These are phyloP conservation scores for Plasmodium relictum DNA, from an alignment of 169 alveolate genomes.

Conservation along the genomic window DNA sequence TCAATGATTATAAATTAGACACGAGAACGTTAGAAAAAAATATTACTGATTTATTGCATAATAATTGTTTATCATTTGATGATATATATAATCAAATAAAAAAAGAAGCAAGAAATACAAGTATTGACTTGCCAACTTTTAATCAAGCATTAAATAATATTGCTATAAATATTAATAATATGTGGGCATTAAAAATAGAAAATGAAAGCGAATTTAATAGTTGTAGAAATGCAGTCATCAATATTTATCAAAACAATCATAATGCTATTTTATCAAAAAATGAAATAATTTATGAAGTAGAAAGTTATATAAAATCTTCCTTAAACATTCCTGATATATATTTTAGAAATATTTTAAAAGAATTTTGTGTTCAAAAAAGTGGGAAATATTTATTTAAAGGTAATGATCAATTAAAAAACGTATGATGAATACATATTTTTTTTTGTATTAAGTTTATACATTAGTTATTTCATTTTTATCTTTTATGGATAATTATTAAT, in stretches of 20 bases:
- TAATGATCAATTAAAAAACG: conserved; percentile 25
- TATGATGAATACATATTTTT: background rate
- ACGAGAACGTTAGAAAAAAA: conserved; percentile 62
- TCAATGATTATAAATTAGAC: conserved; percentile 71
- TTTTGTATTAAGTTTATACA: too few relatives aligned
- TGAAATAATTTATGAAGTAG: conserved; percentile 46
- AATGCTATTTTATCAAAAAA: conserved; percentile 52
- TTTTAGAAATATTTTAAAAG: conserved; percentile 78
- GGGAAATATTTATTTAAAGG: conserved; percentile 74
- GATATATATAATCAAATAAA: conserved; percentile 56
- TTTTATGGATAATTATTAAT: too few relatives aligned
- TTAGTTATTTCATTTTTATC: too few relatives aligned
- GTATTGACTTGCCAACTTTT: conserved; percentile 41
- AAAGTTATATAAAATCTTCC: conserved; percentile 47
- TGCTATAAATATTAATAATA: conserved; percentile 67
- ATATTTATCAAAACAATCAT: conserved; percentile 55
- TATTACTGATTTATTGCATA: conserved; percentile 54
- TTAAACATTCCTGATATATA: conserved; percentile 77
- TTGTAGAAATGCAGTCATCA: conserved; percentile 73
- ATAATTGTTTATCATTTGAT: conserved; percentile 57
- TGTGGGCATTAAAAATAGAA: conserved; percentile 58
- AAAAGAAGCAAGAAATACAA: conserved; percentile 43
- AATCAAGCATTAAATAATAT: conserved; percentile 50
- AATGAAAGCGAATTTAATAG: conserved; percentile 57
- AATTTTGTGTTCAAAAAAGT: conserved; percentile 68